Conservation (phyloP, 2,329 filamentous ascomycete species). For the Ascochyta clinopodiicola region DNA sequence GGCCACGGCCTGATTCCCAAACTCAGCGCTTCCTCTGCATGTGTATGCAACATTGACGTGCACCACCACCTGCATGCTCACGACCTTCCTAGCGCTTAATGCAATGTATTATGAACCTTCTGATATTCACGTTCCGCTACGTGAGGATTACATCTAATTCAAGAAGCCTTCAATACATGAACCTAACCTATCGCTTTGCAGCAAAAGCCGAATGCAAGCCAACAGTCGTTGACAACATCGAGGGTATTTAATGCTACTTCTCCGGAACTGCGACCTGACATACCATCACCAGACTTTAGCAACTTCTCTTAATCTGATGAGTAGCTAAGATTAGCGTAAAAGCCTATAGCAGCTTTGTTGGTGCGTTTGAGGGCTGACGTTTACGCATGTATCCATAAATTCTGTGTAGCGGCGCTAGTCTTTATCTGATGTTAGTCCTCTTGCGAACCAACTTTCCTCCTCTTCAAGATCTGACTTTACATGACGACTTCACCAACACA, state of each 20-base stretch:
- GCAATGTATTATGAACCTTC: conserved; percentile 20
- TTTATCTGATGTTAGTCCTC: background rate
- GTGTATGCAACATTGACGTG: conserved; percentile 14
- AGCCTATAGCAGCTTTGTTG: no score
- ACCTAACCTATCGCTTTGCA: no score
- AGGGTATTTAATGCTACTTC: no score
- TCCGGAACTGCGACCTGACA: no score
- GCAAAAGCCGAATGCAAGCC: no score
- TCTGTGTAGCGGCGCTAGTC: conserved; percentile 3
- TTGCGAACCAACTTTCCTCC: conserved; percentile 1
- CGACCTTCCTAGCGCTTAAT: conserved; percentile 17
- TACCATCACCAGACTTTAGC: no score
- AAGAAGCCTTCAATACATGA: no score
- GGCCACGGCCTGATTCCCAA: conserved; percentile 45
- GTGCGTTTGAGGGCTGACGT: no score
- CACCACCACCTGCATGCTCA: conserved; percentile 17
- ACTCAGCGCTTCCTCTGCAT: conserved; percentile 17
- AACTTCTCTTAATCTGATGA: no score
- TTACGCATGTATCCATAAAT: background rate
- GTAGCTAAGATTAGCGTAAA: no score
- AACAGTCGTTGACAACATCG: no score
- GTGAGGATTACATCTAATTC: background rate
- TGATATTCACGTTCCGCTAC: background rate
- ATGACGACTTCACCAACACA: background rate
- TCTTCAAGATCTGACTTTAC: background rate